Base-by-base conservation (phyloP, 2,329 filamentous ascomycete genomes). In the Trichoderma cornu-damae region DNA sequence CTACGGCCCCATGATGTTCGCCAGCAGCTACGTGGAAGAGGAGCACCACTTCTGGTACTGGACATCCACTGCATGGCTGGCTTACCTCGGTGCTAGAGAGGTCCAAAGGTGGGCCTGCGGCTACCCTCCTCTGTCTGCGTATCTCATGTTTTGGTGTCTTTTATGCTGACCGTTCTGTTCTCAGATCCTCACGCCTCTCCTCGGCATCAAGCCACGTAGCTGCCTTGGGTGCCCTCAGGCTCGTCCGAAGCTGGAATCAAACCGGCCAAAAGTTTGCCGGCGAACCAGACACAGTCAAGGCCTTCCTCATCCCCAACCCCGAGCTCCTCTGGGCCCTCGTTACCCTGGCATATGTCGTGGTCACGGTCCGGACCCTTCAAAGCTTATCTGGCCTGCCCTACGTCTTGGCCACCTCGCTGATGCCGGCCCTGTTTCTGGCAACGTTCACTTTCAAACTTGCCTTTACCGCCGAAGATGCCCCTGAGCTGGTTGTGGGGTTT, bases 21-120 rank as follows among this genome's bases (percentile, higher is more conserved):
- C 92, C 8, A 96, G 90, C 69, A 97, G 92, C 67, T 99, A 94
- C 70, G 90, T 99, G 2, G 94, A 99, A 72, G 94, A 99, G 73
- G 94, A 99, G 70, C 94, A 99, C 49, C 90, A 97, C 64, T 96
- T 96, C 69, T 99, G 94, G 94, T 97, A 99, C 73, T 97, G 93
- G 91, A 74, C 84, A 1, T 82, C 87, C 0, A 85, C 87, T 0
- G 81, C 83, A 6, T 95, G 89, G 89, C 68, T 88, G 30, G 72
- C 77, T 1, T 75, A 78, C 28, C 72, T 87, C 11, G 77, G 76
- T 30, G 62, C 81, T 40, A 79, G 76, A 62, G 72, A 74, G 66
- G 73, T 77, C 43, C 69, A 67, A 57, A 72, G 72, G 76, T 77
- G 62, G 2, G 20, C n/a, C n/a, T n/a, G 1, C 5, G 22, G 20